Evolutionary conservation across 1,284 basidiomycete species (phyloP), one percentile per base, ranked within the genome.

Genomic region (Ceratobasidium theobromae): DNA sequence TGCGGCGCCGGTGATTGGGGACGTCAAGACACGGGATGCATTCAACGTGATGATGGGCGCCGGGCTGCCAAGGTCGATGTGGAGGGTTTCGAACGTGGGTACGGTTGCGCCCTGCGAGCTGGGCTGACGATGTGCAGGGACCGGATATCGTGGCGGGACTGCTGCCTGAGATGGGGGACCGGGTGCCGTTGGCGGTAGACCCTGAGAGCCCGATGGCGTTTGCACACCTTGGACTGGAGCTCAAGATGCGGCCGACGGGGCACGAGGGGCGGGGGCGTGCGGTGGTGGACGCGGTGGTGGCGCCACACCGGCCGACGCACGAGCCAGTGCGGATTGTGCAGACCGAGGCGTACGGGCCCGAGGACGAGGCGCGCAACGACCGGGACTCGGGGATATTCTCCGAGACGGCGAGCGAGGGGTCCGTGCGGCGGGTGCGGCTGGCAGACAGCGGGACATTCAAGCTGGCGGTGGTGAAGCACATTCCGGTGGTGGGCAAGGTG

Each of bases 11-110:
- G 70, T 74, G 33, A 48, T 73, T 51, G 57, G 57, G 21, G 57
- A 62, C 21, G 53, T 53, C 43, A 52, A 41, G 45, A 38, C 57
- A 16, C n/a, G 32, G 64, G 66, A 60, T 30, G 43, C 25, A 30
- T 48, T 53, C 65, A 70, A 72, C 32, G 66, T 67, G 25, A 71
- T 71, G 69, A 71, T 71, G 40, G 68, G 53, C 27, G 41, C 64
- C n/a, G 69, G 72, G 45, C 55, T 66, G 18, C 70, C 69, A 1
- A 68, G 71, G 33, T 73, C 73, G 18, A 72, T 74, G 72, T 74
- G 73, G 73, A 65, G 73, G 11, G 58, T 74, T n/a, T 73, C 72
- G 16, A 74, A 74, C 51, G 71, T 70, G 43, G 45, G 70, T 68
- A n/a, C n/a, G n/a, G n/a, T n/a, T n/a, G n/a, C n/a, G n/a, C n/a